Percentiles rank a stretch among this genome's conserved stretches.
These are phyloP conservation scores for Hevea brasiliensis DNA, from an alignment of 345 rosid species.

Conservation along the genomic window DNA sequence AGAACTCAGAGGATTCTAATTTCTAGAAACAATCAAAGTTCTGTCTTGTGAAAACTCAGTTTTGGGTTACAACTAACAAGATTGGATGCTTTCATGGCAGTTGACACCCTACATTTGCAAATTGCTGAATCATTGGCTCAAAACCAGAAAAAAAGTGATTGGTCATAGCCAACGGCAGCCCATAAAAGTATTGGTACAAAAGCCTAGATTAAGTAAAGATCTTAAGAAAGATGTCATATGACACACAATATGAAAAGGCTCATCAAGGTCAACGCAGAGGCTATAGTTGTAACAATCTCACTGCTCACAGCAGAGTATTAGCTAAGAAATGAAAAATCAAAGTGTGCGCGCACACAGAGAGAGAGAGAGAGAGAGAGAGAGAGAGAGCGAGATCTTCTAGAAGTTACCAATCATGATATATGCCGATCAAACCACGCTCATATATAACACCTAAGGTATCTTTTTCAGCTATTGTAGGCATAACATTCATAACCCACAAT, in stretches of 20 bases:
- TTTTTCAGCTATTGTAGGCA: conserved; percentile 35
- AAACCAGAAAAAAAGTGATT: neutral
- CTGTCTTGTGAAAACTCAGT: neutral
- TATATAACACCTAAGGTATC: conserved; percentile 32
- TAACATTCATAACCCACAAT: conserved; percentile 39
- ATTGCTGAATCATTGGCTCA: neutral
- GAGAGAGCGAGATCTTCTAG: neutral
- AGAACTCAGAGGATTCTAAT: neutral
- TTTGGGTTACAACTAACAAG: neutral
- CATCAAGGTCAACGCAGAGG: neutral
- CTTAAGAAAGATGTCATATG: neutral
- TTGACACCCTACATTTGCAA: neutral
- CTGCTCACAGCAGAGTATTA: neutral
- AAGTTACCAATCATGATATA: conserved; percentile 39
- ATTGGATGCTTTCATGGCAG: neutral
- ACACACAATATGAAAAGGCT: neutral
- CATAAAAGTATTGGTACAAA: neutral
- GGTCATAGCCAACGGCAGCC: neutral
- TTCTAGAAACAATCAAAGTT: neutral
- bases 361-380: neutral
- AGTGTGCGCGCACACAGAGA: neutral
- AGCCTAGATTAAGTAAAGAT: neutral
- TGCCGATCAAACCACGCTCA: conserved; percentile 39
- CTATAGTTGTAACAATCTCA: neutral
- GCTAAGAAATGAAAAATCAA: neutral